Conservation (phyloP, 1,139 yeast genomes). For the Meyerozyma elateridarum region DNA sequence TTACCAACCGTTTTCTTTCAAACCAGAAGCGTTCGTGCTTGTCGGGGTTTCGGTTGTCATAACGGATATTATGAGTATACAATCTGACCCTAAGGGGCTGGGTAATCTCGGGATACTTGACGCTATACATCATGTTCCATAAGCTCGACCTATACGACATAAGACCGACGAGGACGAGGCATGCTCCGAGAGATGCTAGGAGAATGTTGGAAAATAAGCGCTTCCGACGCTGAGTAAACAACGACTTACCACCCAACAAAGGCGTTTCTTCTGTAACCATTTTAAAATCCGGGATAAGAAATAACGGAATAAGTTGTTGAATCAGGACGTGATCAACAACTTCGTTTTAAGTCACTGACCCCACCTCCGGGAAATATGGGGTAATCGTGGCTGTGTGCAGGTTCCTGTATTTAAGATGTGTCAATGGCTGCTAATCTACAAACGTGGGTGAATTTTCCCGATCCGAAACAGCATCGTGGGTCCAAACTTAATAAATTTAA, state of each 20-base stretch:
- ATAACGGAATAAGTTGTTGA: too few relatives aligned
- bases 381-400: too few relatives aligned
- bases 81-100: conserved; percentile 28
- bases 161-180: neutral
- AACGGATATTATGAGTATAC: conserved; percentile 52
- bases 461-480: too few relatives aligned
- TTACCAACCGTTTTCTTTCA: conserved; percentile 32
- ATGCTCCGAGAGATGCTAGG: neutral
- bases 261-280: neutral
- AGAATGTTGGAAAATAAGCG: neutral
- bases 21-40: conserved; percentile 44
- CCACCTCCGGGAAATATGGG: too few relatives aligned
- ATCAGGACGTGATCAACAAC: too few relatives aligned
- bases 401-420: too few relatives aligned
- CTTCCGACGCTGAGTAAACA: conserved; percentile 1
- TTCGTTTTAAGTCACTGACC: too few relatives aligned
- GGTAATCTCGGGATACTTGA: conserved; percentile 2
- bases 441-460: too few relatives aligned
- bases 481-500: too few relatives aligned
- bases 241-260: neutral
- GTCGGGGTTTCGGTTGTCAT: conserved; percentile 31
- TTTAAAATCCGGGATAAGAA: too few relatives aligned
- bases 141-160: conserved; percentile 3
- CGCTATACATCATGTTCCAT: conserved; percentile 1
- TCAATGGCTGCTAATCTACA: too few relatives aligned